Percentiles rank a stretch among this genome's conserved stretches.
Evolutionary conservation across 2,329 filamentous ascomycete species (phyloP).

Genomic region (Trichophyton benhamiae): DNA sequence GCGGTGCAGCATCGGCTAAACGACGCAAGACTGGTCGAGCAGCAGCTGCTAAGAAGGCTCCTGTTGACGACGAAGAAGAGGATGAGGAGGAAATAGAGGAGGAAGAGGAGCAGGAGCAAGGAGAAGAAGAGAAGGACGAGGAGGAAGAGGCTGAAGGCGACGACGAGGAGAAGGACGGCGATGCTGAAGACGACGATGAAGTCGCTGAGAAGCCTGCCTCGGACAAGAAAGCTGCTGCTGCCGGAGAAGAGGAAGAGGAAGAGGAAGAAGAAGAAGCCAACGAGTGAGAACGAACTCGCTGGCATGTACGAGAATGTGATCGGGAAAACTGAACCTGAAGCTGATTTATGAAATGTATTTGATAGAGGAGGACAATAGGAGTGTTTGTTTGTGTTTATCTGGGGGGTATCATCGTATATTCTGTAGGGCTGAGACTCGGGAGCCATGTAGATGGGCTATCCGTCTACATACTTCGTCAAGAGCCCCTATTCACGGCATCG

Average conservation of each 20-base stretch:
- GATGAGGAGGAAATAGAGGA: conserved; percentile 14
- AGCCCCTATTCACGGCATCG: too few relatives aligned
- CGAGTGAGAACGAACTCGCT: not conserved
- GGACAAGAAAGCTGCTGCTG: not conserved
- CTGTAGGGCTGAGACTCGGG: too few relatives aligned
- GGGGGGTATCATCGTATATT: too few relatives aligned
- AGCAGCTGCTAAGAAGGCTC: not conserved
- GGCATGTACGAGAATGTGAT: not conserved
- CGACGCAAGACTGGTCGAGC: conserved; percentile 19
- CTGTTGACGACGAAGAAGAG: conserved; percentile 2
- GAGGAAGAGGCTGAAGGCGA: conserved; percentile 19
- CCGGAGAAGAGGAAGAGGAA: not conserved
- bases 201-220: conserved; percentile 5
- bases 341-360: not conserved
- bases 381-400: not conserved
- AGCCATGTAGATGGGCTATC: too few relatives aligned
- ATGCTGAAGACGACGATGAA: conserved; percentile 18
- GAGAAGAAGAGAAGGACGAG: conserved; percentile 15
- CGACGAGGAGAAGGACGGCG: conserved; percentile 20
- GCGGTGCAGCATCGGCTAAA: conserved; percentile 14
- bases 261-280: not conserved
- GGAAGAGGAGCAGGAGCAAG: conserved; percentile 21
- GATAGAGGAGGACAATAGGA: not conserved
- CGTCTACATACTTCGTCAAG: too few relatives aligned
- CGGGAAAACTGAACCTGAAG: not conserved